These are phyloP conservation scores for Leavenworthia alabamica DNA, from an alignment of 345 rosid genomes.

Conservation along the genomic window DNA sequence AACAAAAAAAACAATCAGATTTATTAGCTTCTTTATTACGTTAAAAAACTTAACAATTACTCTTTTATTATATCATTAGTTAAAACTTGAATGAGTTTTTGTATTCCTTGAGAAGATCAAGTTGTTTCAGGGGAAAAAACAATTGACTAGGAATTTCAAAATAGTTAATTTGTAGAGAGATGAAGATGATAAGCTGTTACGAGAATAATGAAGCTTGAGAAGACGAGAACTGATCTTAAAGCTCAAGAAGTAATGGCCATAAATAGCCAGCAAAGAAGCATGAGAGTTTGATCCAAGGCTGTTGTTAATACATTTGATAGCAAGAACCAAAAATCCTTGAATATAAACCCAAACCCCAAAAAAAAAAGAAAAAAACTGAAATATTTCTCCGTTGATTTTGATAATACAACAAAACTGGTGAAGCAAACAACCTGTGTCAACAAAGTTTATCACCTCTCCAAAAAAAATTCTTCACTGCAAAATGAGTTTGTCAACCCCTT, in stretches of 20 bases:
- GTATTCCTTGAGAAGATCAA: not conserved
- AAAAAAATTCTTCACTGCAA: conserved; percentile 23
- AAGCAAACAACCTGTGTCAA: too few species aligned
- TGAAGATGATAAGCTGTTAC: too few species aligned
- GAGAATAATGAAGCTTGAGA: too few species aligned
- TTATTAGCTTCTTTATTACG: not conserved
- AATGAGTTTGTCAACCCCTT: conserved; percentile 30
- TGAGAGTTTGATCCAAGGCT: too few species aligned
- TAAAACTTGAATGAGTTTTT: not conserved
- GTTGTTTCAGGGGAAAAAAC: not conserved
- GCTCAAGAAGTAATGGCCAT: too few species aligned
- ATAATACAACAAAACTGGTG: conserved; percentile 36
- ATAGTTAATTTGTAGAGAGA: too few species aligned
- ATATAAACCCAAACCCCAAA: conserved; percentile 13
- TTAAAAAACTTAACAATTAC: not conserved
- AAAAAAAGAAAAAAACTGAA: not conserved
- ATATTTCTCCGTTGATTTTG: conserved; percentile 17
- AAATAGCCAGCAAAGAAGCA: too few species aligned
- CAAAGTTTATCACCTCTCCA: conserved; percentile 27
- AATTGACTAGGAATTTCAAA: not conserved
- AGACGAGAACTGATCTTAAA: too few species aligned
- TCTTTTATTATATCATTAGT: not conserved
- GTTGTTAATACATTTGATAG: too few species aligned
- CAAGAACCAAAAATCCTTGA: conserved; percentile 22
- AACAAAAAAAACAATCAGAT: conserved; percentile 16